phyloP scores from a whole-genome alignment of 2,329 filamentous ascomycete species.

The Fusarium aywerte region DNA sequence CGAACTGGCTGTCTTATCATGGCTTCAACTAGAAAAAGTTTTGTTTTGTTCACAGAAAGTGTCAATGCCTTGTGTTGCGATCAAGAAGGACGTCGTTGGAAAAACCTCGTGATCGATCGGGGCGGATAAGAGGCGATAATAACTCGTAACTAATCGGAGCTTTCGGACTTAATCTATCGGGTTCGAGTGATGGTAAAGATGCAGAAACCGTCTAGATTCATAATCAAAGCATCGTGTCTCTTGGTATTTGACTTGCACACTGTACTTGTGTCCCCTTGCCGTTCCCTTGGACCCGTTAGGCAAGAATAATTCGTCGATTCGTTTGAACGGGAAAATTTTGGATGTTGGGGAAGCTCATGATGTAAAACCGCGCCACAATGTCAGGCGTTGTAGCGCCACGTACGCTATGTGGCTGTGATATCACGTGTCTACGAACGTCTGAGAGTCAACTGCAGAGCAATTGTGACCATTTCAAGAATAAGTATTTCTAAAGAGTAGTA shows the following conservation, averaged over 20 bases:
- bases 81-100: constrained; percentile 1
- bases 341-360: constrained; percentile 30
- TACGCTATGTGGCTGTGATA: not conserved
- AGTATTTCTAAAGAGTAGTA: not conserved
- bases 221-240: constrained; percentile 26
- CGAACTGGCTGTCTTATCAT: constrained; percentile 48
- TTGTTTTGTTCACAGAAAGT: not conserved
- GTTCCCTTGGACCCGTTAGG: constrained; percentile 11
- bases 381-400: not conserved
- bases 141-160: constrained; percentile 36
- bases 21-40: not conserved
- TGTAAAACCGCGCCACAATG: constrained; percentile 42
- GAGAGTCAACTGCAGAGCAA: not conserved
- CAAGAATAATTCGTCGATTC: constrained; percentile 8
- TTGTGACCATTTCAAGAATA: not conserved
- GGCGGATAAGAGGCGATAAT: constrained; percentile 31
- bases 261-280: constrained; percentile 11
- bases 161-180: constrained; percentile 36
- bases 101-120: constrained; percentile 28
- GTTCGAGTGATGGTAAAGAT: constrained; percentile 18
- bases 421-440: constrained; percentile 22
- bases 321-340: constrained; percentile 29
- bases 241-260: not conserved
- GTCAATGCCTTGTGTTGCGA: not conserved
- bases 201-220: constrained; percentile 8